Percentiles rank a stretch among this genome's conserved stretches.
These are phyloP conservation scores for Shiraia bambusicola DNA, from an alignment of 2,329 filamentous ascomycete species.

Conservation along the genomic window DNA sequence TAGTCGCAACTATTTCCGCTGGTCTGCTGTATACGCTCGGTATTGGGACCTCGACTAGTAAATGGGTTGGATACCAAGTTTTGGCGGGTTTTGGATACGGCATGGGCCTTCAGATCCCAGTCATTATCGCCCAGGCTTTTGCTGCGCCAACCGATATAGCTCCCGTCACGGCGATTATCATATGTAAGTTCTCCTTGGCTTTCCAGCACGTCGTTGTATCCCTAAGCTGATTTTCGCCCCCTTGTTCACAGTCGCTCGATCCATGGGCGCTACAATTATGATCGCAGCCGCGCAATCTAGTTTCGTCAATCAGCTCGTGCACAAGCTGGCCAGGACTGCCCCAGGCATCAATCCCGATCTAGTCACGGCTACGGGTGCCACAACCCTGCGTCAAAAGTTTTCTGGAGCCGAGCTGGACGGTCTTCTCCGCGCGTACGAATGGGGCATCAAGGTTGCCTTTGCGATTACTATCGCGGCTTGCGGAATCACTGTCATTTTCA, in stretches of 20 bases:
- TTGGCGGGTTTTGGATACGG: slow-evolving; percentile 45
- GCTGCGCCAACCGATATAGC: slow-evolving; percentile 38
- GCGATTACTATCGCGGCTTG: slow-evolving; percentile 7
- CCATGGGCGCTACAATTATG: slow-evolving; percentile 46
- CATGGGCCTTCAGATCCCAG: slow-evolving; percentile 26
- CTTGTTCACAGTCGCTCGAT: slow-evolving; percentile 37
- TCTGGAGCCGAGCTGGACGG: slow-evolving; percentile 2
- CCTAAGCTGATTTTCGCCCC: slow-evolving; percentile 4
- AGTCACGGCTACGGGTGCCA: slow-evolving; percentile 45
- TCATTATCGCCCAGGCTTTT: slow-evolving; percentile 43
- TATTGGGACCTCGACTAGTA: slow-evolving; percentile 35
- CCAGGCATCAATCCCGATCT: slow-evolving; percentile 19
- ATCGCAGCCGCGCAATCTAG: slow-evolving; percentile 43
- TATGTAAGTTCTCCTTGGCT: slow-evolving; percentile 19
- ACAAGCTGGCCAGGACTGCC: slow-evolving; percentile 30
- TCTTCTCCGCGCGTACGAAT: slow-evolving; percentile 10
- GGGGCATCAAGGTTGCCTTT: slow-evolving; percentile 11
- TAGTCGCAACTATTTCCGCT: slow-evolving; percentile 36
- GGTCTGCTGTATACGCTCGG: slow-evolving; percentile 49
- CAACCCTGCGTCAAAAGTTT: slow-evolving; percentile 37
- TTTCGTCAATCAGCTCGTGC: slow-evolving; percentile 44
- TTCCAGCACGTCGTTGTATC: slow-evolving; percentile 3
- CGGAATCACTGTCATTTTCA: slow-evolving; percentile 32
- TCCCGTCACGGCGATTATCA: slow-evolving; percentile 38
- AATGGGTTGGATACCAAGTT: slow-evolving; percentile 53